Conservation (phyloP, 306 rosid species). For the Gastrolobium bilobum region DNA sequence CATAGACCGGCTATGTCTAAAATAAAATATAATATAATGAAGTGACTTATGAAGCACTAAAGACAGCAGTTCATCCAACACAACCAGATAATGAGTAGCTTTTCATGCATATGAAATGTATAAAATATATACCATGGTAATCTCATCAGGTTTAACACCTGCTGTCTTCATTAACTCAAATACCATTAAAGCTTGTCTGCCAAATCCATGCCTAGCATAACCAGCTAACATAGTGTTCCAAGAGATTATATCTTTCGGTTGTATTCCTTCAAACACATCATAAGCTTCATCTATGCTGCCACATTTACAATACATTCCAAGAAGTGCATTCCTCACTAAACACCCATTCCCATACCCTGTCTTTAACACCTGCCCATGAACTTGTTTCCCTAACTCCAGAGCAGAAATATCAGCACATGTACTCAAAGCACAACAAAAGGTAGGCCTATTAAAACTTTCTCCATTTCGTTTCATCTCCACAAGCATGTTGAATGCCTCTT, state of each 20-base stretch:
- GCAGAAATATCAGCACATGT: slow-evolving; percentile 80
- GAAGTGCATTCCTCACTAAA: slow-evolving; percentile 85
- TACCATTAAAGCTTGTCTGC: slow-evolving; percentile 67
- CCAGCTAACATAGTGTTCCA: slow-evolving; percentile 87
- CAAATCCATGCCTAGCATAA: slow-evolving; percentile 88
- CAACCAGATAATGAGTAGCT: slow-evolving; percentile 1
- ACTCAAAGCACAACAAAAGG: slow-evolving; percentile 77
- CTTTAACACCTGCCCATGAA: slow-evolving; percentile 76
- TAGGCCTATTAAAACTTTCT: slow-evolving; percentile 66
- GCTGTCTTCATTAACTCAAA: slow-evolving; percentile 70
- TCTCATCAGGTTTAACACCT: slow-evolving; percentile 71
- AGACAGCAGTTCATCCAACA: slow-evolving; percentile 30
- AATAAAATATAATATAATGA: slow-evolving; percentile 1
- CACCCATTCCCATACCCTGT: slow-evolving; percentile 73
- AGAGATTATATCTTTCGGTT: slow-evolving; percentile 75
- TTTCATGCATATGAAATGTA: slow-evolving; percentile 3
- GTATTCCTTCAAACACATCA: slow-evolving; percentile 69
- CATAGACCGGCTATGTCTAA: slow-evolving; percentile 5
- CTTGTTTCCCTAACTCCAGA: slow-evolving; percentile 82
- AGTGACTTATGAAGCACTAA: slow-evolving; percentile 10
- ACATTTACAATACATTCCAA: slow-evolving; percentile 84
- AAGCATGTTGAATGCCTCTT: slow-evolving; percentile 76
- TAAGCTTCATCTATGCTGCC: slow-evolving; percentile 82
- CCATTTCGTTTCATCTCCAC: slow-evolving; percentile 72
- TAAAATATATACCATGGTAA: slow-evolving; percentile 69